A percentile compares a stretch with the other conserved stretches of the same genome.
phyloP scores from a whole-genome alignment of 1,284 basidiomycete genomes.

The Puccinia triticina region DNA sequence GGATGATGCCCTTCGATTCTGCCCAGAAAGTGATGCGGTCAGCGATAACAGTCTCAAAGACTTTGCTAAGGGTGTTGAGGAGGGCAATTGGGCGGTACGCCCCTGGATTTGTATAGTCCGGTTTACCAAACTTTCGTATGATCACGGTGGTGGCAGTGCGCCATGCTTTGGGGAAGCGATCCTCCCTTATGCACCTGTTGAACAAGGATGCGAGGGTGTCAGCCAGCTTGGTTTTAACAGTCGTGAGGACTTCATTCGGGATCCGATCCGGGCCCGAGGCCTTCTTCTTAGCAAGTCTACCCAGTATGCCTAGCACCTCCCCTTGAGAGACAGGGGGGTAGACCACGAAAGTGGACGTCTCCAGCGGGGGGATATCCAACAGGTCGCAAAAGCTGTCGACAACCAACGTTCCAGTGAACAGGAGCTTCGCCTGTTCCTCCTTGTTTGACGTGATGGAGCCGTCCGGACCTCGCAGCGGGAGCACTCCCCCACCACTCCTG shows the following conservation, averaged over 20 bases:
- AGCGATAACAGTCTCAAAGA: not conserved
- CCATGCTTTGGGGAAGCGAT: conserved; percentile 2
- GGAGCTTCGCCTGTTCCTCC: not conserved
- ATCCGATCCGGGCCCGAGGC: not conserved
- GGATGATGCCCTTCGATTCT: not conserved
- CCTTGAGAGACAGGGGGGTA: not conserved
- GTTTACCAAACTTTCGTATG: conserved; percentile 21
- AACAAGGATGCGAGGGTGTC: not conserved
- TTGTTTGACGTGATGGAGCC: not conserved
- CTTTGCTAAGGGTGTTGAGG: not conserved
- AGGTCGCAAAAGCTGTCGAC: not conserved
- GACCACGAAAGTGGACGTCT: not conserved
- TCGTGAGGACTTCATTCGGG: not conserved
- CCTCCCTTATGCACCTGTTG: conserved; percentile 9
- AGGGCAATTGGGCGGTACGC: conserved; percentile 36
- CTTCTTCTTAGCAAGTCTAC: not conserved
- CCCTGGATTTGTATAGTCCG: conserved; percentile 8
- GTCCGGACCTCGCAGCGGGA: not conserved
- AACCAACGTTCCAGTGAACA: not conserved
- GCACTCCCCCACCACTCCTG: not conserved
- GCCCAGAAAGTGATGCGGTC: not conserved
- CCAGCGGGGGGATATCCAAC: not conserved
- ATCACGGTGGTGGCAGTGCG: conserved; percentile 2
- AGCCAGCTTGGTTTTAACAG: not conserved
- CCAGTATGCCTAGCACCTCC: not conserved